Percentiles rank a stretch among this genome's conserved stretches.
These are phyloP conservation scores for Thalassiosira delicatula DNA, from an alignment of 352 stramenopile species.

Conservation along the genomic window DNA sequence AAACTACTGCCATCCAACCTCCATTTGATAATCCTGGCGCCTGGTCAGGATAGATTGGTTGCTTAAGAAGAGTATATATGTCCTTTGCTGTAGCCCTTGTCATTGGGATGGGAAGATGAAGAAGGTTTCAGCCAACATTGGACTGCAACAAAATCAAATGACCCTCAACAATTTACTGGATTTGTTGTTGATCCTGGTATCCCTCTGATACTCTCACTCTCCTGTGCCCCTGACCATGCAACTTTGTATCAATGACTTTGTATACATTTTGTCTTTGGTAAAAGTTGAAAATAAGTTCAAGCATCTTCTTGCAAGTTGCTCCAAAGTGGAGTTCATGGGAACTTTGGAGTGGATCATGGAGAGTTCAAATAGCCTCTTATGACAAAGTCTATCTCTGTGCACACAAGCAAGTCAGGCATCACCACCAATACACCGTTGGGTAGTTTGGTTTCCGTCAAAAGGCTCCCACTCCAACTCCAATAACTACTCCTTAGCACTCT, in stretches of 20 bases:
- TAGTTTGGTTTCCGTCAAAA: neutral
- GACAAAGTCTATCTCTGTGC: constrained; percentile 1
- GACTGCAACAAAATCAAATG: constrained; percentile 27
- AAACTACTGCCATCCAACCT: constrained; percentile 25
- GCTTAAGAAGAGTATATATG: constrained; percentile 53
- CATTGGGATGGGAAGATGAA: constrained; percentile 52
- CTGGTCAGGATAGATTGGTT: constrained; percentile 13
- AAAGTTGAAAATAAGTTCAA: constrained; percentile 39
- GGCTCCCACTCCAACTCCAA: neutral
- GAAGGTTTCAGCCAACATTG: constrained; percentile 12
- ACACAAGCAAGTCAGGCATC: constrained; percentile 38
- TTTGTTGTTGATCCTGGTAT: neutral
- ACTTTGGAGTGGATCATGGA: constrained; percentile 43
- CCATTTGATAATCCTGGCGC: constrained; percentile 25
- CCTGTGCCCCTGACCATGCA: constrained; percentile 9
- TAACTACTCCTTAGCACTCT: constrained; percentile 44
- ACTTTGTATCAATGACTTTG: constrained; percentile 58
- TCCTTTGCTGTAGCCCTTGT: constrained; percentile 4
- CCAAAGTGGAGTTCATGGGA: constrained; percentile 62
- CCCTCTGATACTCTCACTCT: neutral
- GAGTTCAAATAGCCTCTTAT: constrained; percentile 31
- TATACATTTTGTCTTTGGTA: constrained; percentile 38
- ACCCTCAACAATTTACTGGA: constrained; percentile 34
- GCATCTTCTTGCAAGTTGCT: neutral
- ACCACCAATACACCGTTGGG: constrained; percentile 32